Evolutionary conservation across 129 eudicot species (phyloP), one percentile per base, ranked within the genome.

Genomic region (Daucus carota): DNA sequence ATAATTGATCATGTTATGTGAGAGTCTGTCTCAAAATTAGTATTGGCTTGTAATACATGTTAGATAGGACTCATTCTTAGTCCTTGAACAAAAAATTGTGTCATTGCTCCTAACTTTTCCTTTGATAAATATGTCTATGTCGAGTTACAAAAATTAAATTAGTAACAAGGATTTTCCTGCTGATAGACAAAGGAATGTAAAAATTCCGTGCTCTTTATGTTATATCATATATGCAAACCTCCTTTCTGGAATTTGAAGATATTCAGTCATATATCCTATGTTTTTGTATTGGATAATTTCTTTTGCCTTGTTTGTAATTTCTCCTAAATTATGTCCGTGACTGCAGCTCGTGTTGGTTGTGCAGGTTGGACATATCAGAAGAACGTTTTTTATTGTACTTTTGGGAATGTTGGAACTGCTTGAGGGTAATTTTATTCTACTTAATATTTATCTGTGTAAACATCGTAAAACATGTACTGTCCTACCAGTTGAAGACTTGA

Each of bases 391-490:
- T 93, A 70, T 42, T 68, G 44, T 83, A 88, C 69, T 93, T 93
- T 73, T 93, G 98, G 98, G 97, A 79, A 72, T 88, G 95, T 72
- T 93, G 96, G 95, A 80, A 88, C 83, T 84, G 83, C 67, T 76
- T 93, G 76, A 88, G 86, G 97, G 98, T 90, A 88, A 20, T 48
- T 62, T 57, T 26, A 13, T 10, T 28, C 38, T 29, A 29, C 34
- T 29, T 0, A 62, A 14, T 29, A 9, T 31, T 28, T 29, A 1
- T 62, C 33, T 63, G 22, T 14, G 38, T 29, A 57, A 54, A n/a
- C 29, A 31, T 63, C 15, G 20, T 63, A 63, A 63, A 29, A 28
- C n/a, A n/a, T n/a, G n/a, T n/a, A 29, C 26, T n/a, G 33, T 9
- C 24, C 15, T 59, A 59, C 66, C 16, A 59, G 6, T 59, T 59